phyloP scores from a whole-genome alignment of 2,329 filamentous ascomycete genomes.

The Hypoxylon sp. region DNA sequence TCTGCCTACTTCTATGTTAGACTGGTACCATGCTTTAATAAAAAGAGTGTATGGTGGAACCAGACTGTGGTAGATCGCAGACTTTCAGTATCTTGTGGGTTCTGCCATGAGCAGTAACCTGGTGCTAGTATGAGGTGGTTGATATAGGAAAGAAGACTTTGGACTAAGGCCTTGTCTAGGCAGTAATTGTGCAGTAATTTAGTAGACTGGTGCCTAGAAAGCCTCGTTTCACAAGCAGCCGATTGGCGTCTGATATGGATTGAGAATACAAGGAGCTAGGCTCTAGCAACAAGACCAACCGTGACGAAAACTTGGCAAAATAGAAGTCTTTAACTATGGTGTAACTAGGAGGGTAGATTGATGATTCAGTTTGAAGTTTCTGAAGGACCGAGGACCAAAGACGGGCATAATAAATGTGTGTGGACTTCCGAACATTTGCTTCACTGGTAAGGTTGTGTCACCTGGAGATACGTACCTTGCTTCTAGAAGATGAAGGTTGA shows the following conservation, averaged over 20 bases:
- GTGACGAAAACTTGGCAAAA: no score
- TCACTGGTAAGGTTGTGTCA: not conserved
- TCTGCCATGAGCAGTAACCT: no score
- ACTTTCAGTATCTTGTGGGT: no score
- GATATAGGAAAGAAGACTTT: no score
- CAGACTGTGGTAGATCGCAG: not conserved
- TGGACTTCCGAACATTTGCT: not conserved
- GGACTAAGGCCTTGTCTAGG: no score
- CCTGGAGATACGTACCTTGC: not conserved
- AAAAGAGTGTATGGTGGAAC: not conserved
- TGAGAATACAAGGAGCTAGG: no score
- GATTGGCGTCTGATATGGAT: not conserved
- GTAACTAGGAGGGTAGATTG: not conserved
- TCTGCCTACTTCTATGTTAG: not conserved
- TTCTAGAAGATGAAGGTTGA: not conserved
- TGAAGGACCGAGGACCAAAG: not conserved
- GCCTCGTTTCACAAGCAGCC: not conserved
- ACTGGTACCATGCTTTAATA: not conserved
- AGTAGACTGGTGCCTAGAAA: no score
- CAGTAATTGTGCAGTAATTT: no score
- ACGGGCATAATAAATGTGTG: not conserved
- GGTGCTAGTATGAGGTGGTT: no score
- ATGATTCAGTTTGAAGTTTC: not conserved
- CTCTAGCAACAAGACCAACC: not conserved
- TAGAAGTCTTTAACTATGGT: no score